These are phyloP conservation scores for Colletotrichum sp. DNA, from an alignment of 2,329 filamentous ascomycete genomes.

Conservation along the genomic window DNA sequence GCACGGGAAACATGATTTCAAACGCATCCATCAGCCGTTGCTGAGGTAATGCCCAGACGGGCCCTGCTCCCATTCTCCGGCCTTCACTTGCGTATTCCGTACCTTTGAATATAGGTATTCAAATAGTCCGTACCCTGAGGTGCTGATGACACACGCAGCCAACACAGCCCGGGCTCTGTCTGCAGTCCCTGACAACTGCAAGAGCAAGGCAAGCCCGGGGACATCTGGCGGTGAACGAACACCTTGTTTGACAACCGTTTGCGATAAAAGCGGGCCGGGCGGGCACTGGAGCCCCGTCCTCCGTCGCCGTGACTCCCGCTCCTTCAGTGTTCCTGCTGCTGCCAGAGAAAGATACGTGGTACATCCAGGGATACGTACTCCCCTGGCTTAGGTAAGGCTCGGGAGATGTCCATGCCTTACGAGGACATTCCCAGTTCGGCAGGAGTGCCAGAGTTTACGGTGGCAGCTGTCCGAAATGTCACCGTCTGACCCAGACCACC, in stretches of 20 bases:
- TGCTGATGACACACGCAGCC: neutral
- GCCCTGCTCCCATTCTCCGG: neutral
- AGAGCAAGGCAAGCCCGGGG: neutral
- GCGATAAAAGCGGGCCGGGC: neutral
- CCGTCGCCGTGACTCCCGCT: neutral
- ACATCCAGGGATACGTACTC: neutral
- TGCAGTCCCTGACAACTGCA: neutral
- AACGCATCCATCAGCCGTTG: slow-evolving; percentile 15
- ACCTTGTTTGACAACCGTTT: slow-evolving; percentile 13
- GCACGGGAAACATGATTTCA: slow-evolving; percentile 10
- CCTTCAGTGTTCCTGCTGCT: too few species aligned
- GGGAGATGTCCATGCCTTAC: neutral
- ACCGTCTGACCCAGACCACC: neutral
- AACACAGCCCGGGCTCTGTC: neutral
- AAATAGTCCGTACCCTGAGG: neutral
- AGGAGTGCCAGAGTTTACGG: neutral
- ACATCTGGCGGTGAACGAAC: slow-evolving; percentile 15
- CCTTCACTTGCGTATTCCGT: neutral
- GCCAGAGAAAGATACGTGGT: too few species aligned
- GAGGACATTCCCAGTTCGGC: neutral
- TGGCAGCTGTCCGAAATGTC: neutral
- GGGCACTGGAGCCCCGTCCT: neutral
- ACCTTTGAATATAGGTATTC: neutral
- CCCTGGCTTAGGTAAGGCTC: neutral
- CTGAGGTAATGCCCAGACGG: slow-evolving; percentile 16